A percentile compares a stretch with the other conserved stretches of the same genome.
phyloP scores from a whole-genome alignment of 495 filamentous ascomycete genomes.

The Xeromyces bisporus region DNA sequence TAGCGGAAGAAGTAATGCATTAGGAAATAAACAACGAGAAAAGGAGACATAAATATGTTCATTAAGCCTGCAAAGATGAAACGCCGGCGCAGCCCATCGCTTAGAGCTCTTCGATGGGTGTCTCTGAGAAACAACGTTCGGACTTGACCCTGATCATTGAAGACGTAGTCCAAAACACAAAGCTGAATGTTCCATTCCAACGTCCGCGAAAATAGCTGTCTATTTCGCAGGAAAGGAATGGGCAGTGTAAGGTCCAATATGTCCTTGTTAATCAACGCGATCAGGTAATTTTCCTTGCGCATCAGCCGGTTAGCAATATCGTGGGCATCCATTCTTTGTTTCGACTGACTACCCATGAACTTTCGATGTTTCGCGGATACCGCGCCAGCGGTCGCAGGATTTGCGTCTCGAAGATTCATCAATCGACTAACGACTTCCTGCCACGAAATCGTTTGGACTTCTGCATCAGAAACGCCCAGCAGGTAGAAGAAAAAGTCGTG shows the following conservation, averaged over 20 bases:
- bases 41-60: constrained; percentile 71
- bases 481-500: constrained; percentile 82
- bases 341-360: constrained; percentile 70
- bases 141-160: constrained; percentile 73
- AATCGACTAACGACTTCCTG: constrained; percentile 80
- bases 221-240: constrained; percentile 62
- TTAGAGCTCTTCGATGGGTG: constrained; percentile 59
- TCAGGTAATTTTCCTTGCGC: constrained; percentile 91
- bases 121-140: constrained; percentile 69
- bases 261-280: constrained; percentile 93
- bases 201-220: constrained; percentile 64
- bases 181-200: constrained; percentile 79
- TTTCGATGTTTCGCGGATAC: constrained; percentile 42
- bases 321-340: constrained; percentile 88
- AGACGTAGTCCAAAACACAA: constrained; percentile 84
- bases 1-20: constrained; percentile 83
- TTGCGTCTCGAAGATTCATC: constrained; percentile 74
- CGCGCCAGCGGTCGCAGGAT: constrained; percentile 61
- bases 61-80: constrained; percentile 71
- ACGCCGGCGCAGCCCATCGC: constrained; percentile 53
- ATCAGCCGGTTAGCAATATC: constrained; percentile 95
- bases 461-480: constrained; percentile 70
- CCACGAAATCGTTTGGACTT: constrained; percentile 95
- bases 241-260: constrained; percentile 74
- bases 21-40: constrained; percentile 65